phyloP scores from a whole-genome alignment of 345 rosid species.

The Eucalyptus microcorys region DNA sequence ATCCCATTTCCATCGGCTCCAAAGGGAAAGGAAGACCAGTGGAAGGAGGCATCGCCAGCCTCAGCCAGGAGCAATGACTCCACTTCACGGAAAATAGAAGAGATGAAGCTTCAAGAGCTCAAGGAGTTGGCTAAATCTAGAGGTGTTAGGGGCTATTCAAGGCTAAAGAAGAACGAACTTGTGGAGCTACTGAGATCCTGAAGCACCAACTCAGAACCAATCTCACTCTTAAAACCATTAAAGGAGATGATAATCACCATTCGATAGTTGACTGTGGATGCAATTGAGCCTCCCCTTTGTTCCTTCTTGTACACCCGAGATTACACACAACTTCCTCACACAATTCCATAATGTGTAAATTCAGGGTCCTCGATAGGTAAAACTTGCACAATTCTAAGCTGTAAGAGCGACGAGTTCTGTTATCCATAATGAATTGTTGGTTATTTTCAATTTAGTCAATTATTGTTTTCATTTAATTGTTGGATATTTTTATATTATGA shows the following conservation, averaged over 20 bases:
- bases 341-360: not conserved
- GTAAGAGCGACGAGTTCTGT: not conserved
- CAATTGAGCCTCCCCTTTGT: not conserved
- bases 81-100: slow-evolving; percentile 13
- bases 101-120: slow-evolving; percentile 54
- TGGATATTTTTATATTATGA: not conserved
- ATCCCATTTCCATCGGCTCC: slow-evolving; percentile 10
- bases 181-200: slow-evolving; percentile 18
- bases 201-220: not conserved
- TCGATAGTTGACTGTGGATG: not conserved
- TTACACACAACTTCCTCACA: not conserved
- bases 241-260: not conserved
- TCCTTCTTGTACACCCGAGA: not conserved
- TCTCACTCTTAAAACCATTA: not conserved
- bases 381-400: not conserved
- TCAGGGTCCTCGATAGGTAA: not conserved
- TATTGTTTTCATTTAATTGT: not conserved
- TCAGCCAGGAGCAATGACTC: not conserved
- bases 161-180: slow-evolving; percentile 48
- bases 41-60: not conserved
- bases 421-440: not conserved
- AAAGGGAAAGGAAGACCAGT: slow-evolving; percentile 1
- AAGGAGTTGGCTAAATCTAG: slow-evolving; percentile 55
- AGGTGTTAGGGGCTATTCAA: slow-evolving; percentile 57
- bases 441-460: not conserved